These are phyloP conservation scores for Penicillium sp. DNA, from an alignment of 2,329 filamentous ascomycete species.

Conservation along the genomic window DNA sequence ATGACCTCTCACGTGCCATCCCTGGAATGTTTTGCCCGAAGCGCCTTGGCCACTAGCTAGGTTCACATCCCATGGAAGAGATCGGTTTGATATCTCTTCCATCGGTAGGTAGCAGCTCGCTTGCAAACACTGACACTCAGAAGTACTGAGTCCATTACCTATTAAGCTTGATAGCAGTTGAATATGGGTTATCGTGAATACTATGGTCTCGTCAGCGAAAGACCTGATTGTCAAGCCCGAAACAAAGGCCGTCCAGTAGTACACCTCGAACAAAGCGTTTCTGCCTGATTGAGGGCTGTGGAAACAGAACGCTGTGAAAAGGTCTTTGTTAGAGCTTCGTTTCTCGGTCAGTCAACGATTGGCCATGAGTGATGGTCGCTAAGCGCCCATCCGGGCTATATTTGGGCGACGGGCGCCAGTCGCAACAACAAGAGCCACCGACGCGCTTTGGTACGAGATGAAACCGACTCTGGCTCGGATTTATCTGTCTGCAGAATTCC, in stretches of 20 bases:
- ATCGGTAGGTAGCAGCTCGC: too few species aligned
- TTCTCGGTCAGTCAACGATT: constrained; percentile 16
- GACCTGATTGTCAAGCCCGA: neutral
- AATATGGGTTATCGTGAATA: too few species aligned
- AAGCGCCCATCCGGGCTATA: constrained; percentile 30
- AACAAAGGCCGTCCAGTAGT: neutral
- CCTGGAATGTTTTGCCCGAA: neutral
- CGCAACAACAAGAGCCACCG: constrained; percentile 16
- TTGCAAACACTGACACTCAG: too few species aligned
- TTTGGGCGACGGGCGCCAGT: constrained; percentile 25
- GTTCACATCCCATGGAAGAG: neutral
- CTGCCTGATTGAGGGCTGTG: neutral
- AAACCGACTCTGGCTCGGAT: constrained; percentile 22
- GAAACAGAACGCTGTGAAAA: neutral
- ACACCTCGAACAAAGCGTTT: neutral
- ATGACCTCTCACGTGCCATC: too few species aligned
- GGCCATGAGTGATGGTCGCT: constrained; percentile 21
- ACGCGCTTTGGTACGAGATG: constrained; percentile 20
- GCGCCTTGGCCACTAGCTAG: neutral
- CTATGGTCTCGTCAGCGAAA: neutral
- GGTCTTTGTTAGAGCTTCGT: constrained; percentile 4
- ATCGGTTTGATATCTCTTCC: too few species aligned
- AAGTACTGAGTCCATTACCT: too few species aligned
- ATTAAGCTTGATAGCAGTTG: too few species aligned
- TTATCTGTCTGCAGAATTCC: constrained; percentile 10